A percentile compares a stretch with the other conserved stretches of the same genome.
phyloP scores from a whole-genome alignment of 495 filamentous ascomycete genomes.

The Trichoderma erinaceum region DNA sequence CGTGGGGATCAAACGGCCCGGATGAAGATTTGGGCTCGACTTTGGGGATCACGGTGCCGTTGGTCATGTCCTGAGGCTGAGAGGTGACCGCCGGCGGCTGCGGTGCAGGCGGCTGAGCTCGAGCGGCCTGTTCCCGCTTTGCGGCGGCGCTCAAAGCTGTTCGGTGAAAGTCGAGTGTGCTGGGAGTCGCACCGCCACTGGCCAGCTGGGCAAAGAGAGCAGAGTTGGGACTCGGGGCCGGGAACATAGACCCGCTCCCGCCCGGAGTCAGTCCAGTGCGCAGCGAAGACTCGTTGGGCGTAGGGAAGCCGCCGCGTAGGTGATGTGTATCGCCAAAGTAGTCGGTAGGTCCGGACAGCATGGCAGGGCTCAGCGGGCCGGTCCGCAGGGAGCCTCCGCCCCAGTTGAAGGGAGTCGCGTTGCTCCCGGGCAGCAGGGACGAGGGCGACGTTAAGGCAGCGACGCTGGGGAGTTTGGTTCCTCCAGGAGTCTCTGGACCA shows the following conservation, averaged over 20 bases:
- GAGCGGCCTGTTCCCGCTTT: conserved; percentile 42
- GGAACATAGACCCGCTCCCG: conserved; percentile 97
- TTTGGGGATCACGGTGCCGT: conserved; percentile 36
- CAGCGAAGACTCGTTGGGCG: conserved; percentile 93
- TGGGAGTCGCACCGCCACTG: conserved; percentile 77
- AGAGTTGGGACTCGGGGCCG: conserved; percentile 80
- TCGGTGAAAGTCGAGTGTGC: conserved; percentile 88
- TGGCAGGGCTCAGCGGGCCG: conserved; percentile 92
- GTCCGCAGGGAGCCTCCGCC: conserved; percentile 75
- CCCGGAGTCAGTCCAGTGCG: conserved; percentile 90
- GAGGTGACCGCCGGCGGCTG: conserved; percentile 41
- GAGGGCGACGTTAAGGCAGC: conserved; percentile 89
- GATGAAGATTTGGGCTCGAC: conserved; percentile 39
- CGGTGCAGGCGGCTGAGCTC: conserved; percentile 43
- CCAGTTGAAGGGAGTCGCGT: conserved; percentile 70
- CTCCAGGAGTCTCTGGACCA: conserved; percentile 75
- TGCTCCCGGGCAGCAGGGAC: conserved; percentile 63
- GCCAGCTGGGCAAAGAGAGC: conserved; percentile 72
- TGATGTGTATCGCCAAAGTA: conserved; percentile 74
- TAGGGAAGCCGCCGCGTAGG: conserved; percentile 79
- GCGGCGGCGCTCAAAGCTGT: conserved; percentile 82
- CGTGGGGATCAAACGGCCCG: conserved; percentile 72
- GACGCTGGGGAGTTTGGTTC: conserved; percentile 84
- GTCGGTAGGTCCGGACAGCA: conserved; percentile 83
- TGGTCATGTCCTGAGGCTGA: conserved; percentile 42